Conservation (phyloP, 176 grass and related monocot species). For the Oryza punctata region DNA sequence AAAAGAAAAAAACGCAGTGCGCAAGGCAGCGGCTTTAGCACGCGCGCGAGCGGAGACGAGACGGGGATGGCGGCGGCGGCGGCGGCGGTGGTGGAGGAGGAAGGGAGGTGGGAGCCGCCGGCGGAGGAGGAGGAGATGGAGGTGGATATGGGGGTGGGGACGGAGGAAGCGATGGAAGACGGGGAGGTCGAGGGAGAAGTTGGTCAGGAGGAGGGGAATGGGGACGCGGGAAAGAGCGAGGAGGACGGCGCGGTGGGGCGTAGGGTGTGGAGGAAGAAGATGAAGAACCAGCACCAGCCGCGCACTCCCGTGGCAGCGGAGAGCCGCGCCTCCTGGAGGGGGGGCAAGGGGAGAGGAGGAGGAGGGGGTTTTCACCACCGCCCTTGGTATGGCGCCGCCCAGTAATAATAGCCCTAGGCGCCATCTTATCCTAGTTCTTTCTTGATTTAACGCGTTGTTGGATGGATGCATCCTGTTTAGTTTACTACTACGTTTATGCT, state of each 20-base stretch:
- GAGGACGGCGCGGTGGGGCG: slow-evolving; percentile 5
- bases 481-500: background rate
- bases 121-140: background rate
- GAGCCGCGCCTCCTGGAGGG: slow-evolving; percentile 29
- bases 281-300: background rate
- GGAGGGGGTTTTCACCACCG: slow-evolving; percentile 46
- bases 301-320: background rate
- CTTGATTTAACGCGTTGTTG: background rate
- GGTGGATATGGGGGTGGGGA: background rate
- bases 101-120: background rate
- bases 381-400: slow-evolving; percentile 33
- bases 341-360: slow-evolving; percentile 7
- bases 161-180: background rate
- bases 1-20: background rate
- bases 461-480: background rate
- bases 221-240: background rate
- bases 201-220: background rate
- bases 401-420: background rate
- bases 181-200: slow-evolving; percentile 23
- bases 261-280: background rate
- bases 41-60: slow-evolving; percentile 29
- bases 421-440: background rate
- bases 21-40: slow-evolving; percentile 33
- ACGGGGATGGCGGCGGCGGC: slow-evolving; percentile 16
- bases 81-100: slow-evolving; percentile 24